Percentiles rank a stretch among this genome's conserved stretches.
These are phyloP conservation scores for Paramecium primaurelia DNA, from an alignment of 73 alveolate genomes.

Conservation along the genomic window DNA sequence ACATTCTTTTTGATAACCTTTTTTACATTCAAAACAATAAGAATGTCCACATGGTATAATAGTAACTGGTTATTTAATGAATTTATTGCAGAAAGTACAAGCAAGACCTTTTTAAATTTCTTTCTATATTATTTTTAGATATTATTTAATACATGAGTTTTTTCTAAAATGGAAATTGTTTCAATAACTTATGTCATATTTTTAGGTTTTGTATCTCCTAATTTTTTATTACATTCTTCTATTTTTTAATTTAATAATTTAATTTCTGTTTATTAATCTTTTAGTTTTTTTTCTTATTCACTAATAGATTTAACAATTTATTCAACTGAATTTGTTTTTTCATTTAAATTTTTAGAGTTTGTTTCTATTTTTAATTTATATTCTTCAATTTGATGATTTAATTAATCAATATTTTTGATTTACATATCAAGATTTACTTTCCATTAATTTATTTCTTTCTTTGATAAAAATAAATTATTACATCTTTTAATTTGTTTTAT, in stretches of 20 bases:
- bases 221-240: neutral
- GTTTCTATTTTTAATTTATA: neutral
- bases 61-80: constrained; percentile 57
- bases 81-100: constrained; percentile 53
- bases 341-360: neutral
- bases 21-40: constrained; percentile 58
- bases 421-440: neutral
- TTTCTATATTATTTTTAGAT: neutral
- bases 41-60: constrained; percentile 64
- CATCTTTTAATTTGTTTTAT: neutral
- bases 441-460: neutral
- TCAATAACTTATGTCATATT: neutral
- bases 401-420: neutral
- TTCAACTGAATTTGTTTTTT: neutral
- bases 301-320: neutral
- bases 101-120: constrained; percentile 50
- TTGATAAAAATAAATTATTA: neutral
- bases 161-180: neutral
- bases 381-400: neutral
- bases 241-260: neutral
- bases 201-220: neutral
- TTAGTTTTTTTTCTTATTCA: neutral
- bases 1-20: constrained; percentile 57
- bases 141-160: neutral
- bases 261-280: neutral